Evolutionary conservation across 345 rosid genomes (phyloP), one percentile per base, ranked within the genome.

Genomic region (Erysimum cheiranthoides): DNA sequence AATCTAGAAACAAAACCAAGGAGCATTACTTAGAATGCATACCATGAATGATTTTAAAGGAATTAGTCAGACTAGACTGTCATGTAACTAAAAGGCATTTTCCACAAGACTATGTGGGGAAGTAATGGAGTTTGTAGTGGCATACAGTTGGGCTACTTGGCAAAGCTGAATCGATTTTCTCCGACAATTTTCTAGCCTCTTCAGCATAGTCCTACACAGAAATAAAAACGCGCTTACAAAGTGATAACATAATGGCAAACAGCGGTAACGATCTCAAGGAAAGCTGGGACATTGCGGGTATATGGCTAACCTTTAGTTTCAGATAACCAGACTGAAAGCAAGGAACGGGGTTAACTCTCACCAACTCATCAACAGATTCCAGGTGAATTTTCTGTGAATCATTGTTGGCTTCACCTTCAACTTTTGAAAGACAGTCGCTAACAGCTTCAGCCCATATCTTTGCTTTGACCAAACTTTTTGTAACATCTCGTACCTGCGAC

Each of bases 361-460:
- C 76, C 86, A 94, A 83, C 78, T 83, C 82, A 43, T 75, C 73
- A 60, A 86, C 68, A 74, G 57, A 25, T 38, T 85, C 90, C 80
- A 83, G 81, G 5, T 67, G 70, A 75, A 89, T 85, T 81, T 81
- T 89, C 74, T 83, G 75, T 50, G 70, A 50, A 78, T 72, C 79
- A 81, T 65, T 40, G 51, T 61, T 40, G 61, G 54, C 81, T 86
- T 85, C 79, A 61, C 80, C 80, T 71, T 83, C 84, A 54, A 89
- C 67, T 83, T 83, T 87, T 43, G 68, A 61, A 56, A 91, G 82
- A 68, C 92, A 86, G 38, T 84, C 80, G 47, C 80, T 79, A 52
- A 94, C 82, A 36, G 87, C 92, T 81, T 87, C 88, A 38, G 85
- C 93, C 97, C 97, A 94, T 65, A 77, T 83, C 81, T 69, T 81